phyloP scores from a whole-genome alignment of 768 basidiomycete genomes.

The Mycena floridula region DNA sequence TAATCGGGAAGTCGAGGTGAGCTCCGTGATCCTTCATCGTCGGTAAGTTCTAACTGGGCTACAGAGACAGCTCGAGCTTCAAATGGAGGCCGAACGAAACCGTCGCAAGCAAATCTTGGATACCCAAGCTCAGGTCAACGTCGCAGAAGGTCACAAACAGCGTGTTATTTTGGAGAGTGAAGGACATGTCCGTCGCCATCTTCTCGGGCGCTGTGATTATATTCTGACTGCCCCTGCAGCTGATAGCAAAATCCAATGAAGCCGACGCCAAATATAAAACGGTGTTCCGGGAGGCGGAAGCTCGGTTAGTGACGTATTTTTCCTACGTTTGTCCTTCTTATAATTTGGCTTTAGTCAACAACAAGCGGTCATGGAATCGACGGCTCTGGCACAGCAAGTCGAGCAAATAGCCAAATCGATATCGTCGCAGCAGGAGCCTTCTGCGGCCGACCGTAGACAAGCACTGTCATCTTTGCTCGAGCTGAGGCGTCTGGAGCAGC shows the following conservation, averaged over 20 bases:
- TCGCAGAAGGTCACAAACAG: constrained; percentile 55
- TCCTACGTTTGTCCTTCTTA: constrained; percentile 3
- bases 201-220: not conserved
- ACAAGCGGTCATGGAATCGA: constrained; percentile 39
- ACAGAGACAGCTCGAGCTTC: constrained; percentile 52
- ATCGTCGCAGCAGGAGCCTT: constrained; percentile 19
- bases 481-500: constrained; percentile 44
- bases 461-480: constrained; percentile 41
- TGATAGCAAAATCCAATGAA: constrained; percentile 46
- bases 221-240: constrained; percentile 12
- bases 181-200: constrained; percentile 32
- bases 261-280: constrained; percentile 49
- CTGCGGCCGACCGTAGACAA: constrained; percentile 26
- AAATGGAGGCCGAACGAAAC: constrained; percentile 56
- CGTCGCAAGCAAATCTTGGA: constrained; percentile 51
- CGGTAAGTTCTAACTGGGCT: not conserved
- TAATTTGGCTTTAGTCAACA: constrained; percentile 23
- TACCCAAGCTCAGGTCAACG: constrained; percentile 51
- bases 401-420: constrained; percentile 37
- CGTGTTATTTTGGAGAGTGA: constrained; percentile 50
- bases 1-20: constrained; percentile 53
- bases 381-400: constrained; percentile 43
- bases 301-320: constrained; percentile 20
- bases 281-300: constrained; percentile 46
- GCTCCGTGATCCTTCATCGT: not conserved